These are phyloP conservation scores for Phyllosticta ampelicida DNA, from an alignment of 2,329 filamentous ascomycete species.

Conservation along the genomic window DNA sequence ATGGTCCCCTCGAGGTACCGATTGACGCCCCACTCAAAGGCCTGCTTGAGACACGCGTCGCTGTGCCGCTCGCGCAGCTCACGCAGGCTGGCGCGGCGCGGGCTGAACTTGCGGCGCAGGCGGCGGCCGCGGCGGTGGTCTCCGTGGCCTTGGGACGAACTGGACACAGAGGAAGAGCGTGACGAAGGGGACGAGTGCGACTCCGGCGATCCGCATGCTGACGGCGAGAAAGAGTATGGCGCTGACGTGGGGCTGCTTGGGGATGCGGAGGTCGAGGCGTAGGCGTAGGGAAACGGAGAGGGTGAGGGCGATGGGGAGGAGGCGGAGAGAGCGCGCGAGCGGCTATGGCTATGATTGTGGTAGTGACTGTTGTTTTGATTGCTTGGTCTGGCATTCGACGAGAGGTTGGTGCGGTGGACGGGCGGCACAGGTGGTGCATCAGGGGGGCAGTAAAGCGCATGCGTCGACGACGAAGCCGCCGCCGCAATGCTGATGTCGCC, in stretches of 20 bases:
- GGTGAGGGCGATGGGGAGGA: background rate
- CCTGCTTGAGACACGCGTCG: slow-evolving; percentile 22
- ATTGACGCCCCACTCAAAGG: slow-evolving; percentile 21
- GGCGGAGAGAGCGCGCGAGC: background rate
- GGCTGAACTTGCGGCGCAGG: slow-evolving; percentile 16
- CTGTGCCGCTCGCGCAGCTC: slow-evolving; percentile 24
- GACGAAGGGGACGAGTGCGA: slow-evolving; percentile 36
- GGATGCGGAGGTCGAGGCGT: background rate
- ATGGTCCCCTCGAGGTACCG: slow-evolving; percentile 21
- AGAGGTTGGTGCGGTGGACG: background rate
- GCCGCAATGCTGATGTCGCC: background rate
- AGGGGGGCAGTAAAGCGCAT: background rate
- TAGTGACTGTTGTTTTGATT: too few relatives aligned
- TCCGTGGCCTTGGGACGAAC: background rate
- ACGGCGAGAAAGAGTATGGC: background rate
- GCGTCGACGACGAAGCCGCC: background rate
- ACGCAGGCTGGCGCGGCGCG: slow-evolving; percentile 21
- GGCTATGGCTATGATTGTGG: too few relatives aligned
- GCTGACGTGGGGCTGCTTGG: background rate
- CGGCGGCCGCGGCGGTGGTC: slow-evolving; percentile 10
- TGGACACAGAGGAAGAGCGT: slow-evolving; percentile 3
- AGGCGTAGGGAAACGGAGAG: background rate
- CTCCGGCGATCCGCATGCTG: slow-evolving; percentile 36
- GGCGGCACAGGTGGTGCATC: background rate
- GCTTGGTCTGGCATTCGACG: too few relatives aligned